Evolutionary conservation across 2,329 filamentous ascomycete species (phyloP).

Genomic region (Cladosporium sp.): DNA sequence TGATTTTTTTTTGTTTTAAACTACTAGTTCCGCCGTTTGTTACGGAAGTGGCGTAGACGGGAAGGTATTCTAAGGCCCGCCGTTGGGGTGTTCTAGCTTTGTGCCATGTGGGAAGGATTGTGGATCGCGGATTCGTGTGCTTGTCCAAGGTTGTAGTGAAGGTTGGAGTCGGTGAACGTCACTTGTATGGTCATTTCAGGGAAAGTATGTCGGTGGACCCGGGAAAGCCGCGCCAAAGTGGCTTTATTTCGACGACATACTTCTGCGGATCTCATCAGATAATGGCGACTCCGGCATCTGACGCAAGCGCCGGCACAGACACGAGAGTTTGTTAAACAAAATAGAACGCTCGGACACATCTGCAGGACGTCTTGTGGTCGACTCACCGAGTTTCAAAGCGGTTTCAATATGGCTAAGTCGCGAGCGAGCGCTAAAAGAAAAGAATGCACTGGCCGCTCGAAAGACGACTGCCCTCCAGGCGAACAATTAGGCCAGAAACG

Average conservation of each 20-base stretch:
- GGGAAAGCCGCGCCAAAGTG: too few relatives aligned
- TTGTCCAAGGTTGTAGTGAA: too few relatives aligned
- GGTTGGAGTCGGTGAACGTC: not conserved
- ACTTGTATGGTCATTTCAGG: not conserved
- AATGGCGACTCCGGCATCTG: not conserved
- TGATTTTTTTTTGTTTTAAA: too few relatives aligned
- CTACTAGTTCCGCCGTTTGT: too few relatives aligned
- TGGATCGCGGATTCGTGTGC: too few relatives aligned
- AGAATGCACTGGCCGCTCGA: not conserved
- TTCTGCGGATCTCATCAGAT: too few relatives aligned
- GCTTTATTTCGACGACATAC: too few relatives aligned
- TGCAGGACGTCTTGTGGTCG: slow-evolving; percentile 11
- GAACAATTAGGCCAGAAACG: not conserved
- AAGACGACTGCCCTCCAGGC: not conserved
- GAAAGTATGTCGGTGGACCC: too few relatives aligned
- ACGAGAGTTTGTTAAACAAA: slow-evolving; percentile 5
- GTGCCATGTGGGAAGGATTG: too few relatives aligned
- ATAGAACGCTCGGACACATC: not conserved
- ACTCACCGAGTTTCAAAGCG: slow-evolving; percentile 3
- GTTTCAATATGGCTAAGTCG: not conserved
- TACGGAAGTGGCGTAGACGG: too few relatives aligned
- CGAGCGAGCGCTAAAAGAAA: slow-evolving; percentile 1
- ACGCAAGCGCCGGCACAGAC: slow-evolving; percentile 10
- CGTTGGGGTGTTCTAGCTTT: too few relatives aligned
- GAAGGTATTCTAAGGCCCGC: too few relatives aligned